Evolutionary conservation across 2,329 filamentous ascomycete genomes (phyloP).

Genomic region (Hymenoscyphus occultus): DNA sequence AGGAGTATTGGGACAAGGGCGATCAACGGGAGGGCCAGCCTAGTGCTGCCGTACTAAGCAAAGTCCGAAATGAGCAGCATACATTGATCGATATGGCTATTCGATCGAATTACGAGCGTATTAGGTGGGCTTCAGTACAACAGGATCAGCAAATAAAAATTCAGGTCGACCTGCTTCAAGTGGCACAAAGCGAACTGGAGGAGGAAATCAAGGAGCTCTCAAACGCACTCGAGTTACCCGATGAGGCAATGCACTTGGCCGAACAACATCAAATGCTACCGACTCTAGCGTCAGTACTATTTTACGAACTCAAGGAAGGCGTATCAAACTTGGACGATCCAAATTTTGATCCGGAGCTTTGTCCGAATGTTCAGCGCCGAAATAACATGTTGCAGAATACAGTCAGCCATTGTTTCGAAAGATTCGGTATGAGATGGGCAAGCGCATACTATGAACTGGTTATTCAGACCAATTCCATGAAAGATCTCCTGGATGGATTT

Average conservation of each 20-base stretch:
- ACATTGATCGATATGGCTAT: constrained; percentile 56
- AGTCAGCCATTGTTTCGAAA: constrained; percentile 45
- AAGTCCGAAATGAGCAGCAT: constrained; percentile 50
- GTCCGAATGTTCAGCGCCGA: not conserved
- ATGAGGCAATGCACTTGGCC: constrained; percentile 57
- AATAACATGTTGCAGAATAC: constrained; percentile 28
- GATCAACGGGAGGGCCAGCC: constrained; percentile 28
- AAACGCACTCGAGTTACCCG: constrained; percentile 49
- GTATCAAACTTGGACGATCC: constrained; percentile 6
- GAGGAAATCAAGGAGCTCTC: constrained; percentile 46
- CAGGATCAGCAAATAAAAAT: constrained; percentile 46
- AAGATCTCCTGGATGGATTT: constrained; percentile 67
- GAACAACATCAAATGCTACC: constrained; percentile 61
- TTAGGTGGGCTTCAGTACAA: constrained; percentile 55
- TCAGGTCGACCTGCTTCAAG: constrained; percentile 47
- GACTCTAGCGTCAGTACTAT: constrained; percentile 53
- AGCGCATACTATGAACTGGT: constrained; percentile 78
- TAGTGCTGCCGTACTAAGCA: constrained; percentile 36
- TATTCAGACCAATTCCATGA: constrained; percentile 63
- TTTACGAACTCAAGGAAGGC: constrained; percentile 25
- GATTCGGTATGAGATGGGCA: constrained; percentile 50
- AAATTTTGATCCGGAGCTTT: not conserved
- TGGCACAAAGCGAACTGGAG: constrained; percentile 41
- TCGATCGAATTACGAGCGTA: constrained; percentile 56
- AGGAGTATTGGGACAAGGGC: constrained; percentile 35